Conservation (phyloP, 345 rosid species). For the Heritiera littoralis region DNA sequence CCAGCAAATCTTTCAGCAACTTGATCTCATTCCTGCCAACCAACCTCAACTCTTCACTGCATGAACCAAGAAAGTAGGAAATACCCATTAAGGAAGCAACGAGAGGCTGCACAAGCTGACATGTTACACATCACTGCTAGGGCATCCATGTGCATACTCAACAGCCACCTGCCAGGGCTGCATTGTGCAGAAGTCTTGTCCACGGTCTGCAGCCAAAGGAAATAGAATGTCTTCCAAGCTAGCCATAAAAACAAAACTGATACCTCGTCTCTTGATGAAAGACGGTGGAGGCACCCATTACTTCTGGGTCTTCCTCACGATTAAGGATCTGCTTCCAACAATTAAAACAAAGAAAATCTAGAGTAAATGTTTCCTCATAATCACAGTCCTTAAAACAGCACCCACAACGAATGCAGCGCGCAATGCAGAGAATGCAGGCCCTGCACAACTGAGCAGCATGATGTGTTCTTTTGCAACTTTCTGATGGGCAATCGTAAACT, state of each 20-base stretch:
- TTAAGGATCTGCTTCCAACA: background rate
- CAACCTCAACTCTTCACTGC: background rate
- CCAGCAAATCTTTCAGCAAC: background rate
- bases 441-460: conserved; percentile 21
- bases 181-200: background rate
- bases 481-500: conserved; percentile 24
- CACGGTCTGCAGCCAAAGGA: background rate
- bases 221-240: background rate
- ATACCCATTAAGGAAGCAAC: background rate
- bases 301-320: conserved; percentile 4
- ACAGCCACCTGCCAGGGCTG: background rate
- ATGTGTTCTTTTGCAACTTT: conserved; percentile 15
- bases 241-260: conserved; percentile 29
- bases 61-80: conserved; percentile 9
- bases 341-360: conserved; percentile 20
- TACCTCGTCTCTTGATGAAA: conserved; percentile 27
- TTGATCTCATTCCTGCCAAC: background rate
- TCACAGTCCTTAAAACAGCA: conserved; percentile 22
- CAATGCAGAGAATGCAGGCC: conserved; percentile 25
- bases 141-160: conserved; percentile 6
- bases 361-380: conserved; percentile 22
- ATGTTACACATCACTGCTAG: background rate
- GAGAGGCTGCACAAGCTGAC: background rate
- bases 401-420: conserved; percentile 22
- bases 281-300: conserved; percentile 17